Percentiles rank a stretch among this genome's conserved stretches.
Conservation (phyloP, 1,284 basidiomycete species). For the Rhodofomes roseus region DNA sequence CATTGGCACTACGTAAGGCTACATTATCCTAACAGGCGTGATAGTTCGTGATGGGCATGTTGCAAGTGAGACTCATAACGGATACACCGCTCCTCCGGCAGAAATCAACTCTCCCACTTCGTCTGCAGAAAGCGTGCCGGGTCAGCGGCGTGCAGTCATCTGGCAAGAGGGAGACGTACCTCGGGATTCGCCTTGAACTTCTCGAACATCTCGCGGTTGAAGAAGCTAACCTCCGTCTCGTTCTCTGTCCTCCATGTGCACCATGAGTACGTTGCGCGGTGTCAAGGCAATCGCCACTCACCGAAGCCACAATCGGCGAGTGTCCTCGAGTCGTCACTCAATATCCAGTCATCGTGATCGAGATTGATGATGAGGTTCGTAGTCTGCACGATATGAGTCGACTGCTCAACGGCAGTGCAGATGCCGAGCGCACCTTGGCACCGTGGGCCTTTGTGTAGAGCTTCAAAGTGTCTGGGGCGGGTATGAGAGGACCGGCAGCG, state of each 20-base stretch:
- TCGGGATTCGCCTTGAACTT: conserved; percentile 79
- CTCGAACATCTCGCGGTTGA: conserved; percentile 75
- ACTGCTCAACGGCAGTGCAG: too few relatives aligned
- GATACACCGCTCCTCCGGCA: too few relatives aligned
- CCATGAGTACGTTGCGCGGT: not conserved
- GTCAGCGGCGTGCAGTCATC: not conserved
- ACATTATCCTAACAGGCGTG: too few relatives aligned
- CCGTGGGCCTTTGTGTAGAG: conserved; percentile 94
- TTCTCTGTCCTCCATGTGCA: conserved; percentile 63
- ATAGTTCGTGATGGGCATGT: too few relatives aligned
- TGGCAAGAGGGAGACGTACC: conserved; percentile 35
- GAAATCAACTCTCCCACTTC: not conserved
- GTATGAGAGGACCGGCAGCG: not conserved
- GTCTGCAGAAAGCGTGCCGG: not conserved
- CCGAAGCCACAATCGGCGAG: conserved; percentile 74
- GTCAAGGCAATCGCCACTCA: conserved; percentile 34
- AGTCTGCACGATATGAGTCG: conserved; percentile 48
- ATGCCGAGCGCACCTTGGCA: conserved; percentile 60
- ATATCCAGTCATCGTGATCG: conserved; percentile 91
- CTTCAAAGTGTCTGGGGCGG: conserved; percentile 79
- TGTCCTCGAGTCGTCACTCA: conserved; percentile 60
- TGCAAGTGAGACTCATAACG: too few relatives aligned
- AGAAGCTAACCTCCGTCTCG: conserved; percentile 91
- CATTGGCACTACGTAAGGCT: too few relatives aligned
- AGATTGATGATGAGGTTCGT: conserved; percentile 95